A percentile compares a stretch with the other conserved stretches of the same genome.
These are phyloP conservation scores for Bombardia bombarda DNA, from an alignment of 495 filamentous ascomycete genomes.

Conservation along the genomic window DNA sequence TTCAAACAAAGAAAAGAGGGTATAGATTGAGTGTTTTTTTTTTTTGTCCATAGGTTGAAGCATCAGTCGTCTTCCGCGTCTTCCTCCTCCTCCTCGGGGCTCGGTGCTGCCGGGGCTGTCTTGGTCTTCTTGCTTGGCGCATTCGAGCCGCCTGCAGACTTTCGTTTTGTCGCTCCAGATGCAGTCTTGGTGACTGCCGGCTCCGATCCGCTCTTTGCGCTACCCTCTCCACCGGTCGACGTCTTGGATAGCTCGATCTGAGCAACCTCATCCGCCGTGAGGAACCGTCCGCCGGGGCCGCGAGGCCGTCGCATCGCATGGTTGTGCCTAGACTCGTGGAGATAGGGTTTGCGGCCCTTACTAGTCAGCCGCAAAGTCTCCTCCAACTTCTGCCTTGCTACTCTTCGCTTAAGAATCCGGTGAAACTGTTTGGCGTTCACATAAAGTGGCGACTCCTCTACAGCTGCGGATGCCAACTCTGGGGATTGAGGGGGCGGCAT, in stretches of 20 bases:
- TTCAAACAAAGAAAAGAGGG: conserved; percentile 16
- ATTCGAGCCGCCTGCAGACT: conserved; percentile 34
- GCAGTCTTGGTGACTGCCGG: conserved; percentile 22
- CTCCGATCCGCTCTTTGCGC: conserved; percentile 21
- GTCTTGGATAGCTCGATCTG: conserved; percentile 66
- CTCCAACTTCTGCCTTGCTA: conserved; percentile 88
- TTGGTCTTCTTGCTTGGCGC: conserved; percentile 51
- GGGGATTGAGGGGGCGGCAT: conserved; percentile 68
- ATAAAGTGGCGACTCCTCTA: conserved; percentile 91
- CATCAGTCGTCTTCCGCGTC: conserved; percentile 38
- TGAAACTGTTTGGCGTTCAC: conserved; percentile 99
- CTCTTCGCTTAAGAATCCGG: conserved; percentile 86
- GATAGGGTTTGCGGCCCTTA: conserved; percentile 92
- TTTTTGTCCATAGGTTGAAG: not conserved
- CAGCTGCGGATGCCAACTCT: conserved; percentile 64
- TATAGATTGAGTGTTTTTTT: conserved; percentile 16
- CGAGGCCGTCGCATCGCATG: conserved; percentile 95
- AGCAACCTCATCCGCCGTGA: conserved; percentile 96
- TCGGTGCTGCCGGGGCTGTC: conserved; percentile 27
- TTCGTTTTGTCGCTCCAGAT: conserved; percentile 34
- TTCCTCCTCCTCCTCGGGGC: conserved; percentile 43
- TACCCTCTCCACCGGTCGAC: conserved; percentile 24
- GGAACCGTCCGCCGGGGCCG: conserved; percentile 91
- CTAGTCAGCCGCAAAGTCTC: conserved; percentile 84
- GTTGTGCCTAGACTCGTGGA: conserved; percentile 98